Conservation (phyloP, 495 filamentous ascomycete genomes). For the Hypoxylon intermedium region DNA sequence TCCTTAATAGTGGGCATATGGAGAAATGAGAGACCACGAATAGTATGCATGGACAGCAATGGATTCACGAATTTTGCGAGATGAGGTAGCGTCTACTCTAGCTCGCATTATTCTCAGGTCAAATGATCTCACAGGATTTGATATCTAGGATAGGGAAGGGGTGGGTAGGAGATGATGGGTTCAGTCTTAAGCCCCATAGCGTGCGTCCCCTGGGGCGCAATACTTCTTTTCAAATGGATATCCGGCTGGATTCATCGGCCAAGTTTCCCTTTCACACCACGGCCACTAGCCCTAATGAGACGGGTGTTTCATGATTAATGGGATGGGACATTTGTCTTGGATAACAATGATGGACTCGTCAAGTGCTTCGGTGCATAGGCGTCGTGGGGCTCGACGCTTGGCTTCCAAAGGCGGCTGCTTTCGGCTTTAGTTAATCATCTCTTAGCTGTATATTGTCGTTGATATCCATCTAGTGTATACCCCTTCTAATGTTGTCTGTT, state of each 20-base stretch:
- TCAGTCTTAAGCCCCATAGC: conserved; percentile 12
- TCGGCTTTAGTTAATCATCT: no score
- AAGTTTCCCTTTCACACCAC: conserved; percentile 14
- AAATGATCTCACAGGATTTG: neutral
- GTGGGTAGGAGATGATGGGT: neutral
- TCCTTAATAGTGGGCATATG: conserved; percentile 92
- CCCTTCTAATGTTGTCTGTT: neutral
- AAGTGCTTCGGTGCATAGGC: neutral
- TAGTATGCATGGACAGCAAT: conserved; percentile 5
- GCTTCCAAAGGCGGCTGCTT: neutral
- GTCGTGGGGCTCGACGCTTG: neutral
- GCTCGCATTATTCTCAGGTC: neutral
- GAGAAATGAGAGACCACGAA: conserved; percentile 60
- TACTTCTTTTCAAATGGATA: conserved; percentile 25
- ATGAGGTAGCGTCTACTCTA: no score
- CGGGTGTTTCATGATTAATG: conserved; percentile 8
- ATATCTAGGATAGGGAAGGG: conserved; percentile 1
- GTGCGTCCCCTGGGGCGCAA: conserved; percentile 1
- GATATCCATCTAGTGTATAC: conserved; percentile 22
- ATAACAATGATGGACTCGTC: neutral
- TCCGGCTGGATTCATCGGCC: conserved; percentile 13
- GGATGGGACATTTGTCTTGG: conserved; percentile 1
- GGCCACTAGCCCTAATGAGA: neutral
- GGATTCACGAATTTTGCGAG: neutral
- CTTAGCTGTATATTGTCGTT: no score